Evolutionary conservation across 805 yeast species (phyloP).

Genomic region (Lachancea thermotolerans): DNA sequence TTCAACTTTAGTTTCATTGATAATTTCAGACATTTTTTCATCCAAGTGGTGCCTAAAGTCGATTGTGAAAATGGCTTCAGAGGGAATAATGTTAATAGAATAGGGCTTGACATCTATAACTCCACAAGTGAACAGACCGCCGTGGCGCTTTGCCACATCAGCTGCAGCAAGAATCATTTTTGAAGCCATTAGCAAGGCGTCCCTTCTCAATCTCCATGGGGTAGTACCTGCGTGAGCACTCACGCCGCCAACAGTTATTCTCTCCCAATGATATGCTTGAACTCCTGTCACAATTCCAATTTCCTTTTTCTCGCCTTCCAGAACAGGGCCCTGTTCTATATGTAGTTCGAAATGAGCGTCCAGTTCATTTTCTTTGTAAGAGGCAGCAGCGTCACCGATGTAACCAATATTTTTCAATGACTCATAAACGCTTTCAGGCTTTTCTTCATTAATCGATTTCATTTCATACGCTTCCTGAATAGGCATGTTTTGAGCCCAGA

Average conservation of each 20-base stretch:
- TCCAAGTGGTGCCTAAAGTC: conserved; percentile 54
- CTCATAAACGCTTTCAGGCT: conserved; percentile 42
- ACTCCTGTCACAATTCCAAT: conserved; percentile 64
- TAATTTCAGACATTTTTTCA: conserved; percentile 33
- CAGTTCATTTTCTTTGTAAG: conserved; percentile 45
- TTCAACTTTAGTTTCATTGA: conserved; percentile 34
- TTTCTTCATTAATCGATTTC: conserved; percentile 47
- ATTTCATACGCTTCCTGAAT: conserved; percentile 45
- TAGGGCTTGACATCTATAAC: conserved; percentile 51
- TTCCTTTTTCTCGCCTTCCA: conserved; percentile 47
- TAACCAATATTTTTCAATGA: conserved; percentile 60
- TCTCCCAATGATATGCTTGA: conserved; percentile 61
- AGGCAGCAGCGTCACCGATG: conserved; percentile 45
- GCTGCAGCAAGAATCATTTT: conserved; percentile 49
- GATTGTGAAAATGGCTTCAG: conserved; percentile 48
- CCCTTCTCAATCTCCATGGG: conserved; percentile 53
- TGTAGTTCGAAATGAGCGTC: conserved; percentile 70
- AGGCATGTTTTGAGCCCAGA: conserved; percentile 51
- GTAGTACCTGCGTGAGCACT: conserved; percentile 75
- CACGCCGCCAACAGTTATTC: conserved; percentile 48
- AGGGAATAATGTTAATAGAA: conserved; percentile 63
- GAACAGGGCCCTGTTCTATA: conserved; percentile 70
- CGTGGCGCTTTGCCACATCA: conserved; percentile 44
- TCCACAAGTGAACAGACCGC: conserved; percentile 56
- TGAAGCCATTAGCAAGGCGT: conserved; percentile 54